Evolutionary conservation across 139 green algal species (phyloP), one percentile per base, ranked within the genome.

Genomic region (Axilococcus clingmanii): DNA sequence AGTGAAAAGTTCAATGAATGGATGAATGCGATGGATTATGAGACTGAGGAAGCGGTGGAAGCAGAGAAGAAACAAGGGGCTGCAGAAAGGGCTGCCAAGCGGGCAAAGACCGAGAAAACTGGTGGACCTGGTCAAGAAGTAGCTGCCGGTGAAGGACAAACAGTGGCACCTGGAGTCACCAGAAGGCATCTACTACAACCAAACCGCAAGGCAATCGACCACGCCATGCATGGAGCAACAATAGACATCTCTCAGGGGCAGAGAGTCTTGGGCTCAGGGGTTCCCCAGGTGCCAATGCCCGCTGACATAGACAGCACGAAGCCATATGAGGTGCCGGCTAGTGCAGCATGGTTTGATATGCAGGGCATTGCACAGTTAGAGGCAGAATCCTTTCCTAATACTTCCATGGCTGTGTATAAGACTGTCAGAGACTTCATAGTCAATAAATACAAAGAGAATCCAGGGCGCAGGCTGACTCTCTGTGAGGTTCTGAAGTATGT

Each of bases 21-120:
- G 86, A 93, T 93, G 83, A 91, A 94, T 60, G 72, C 74, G 0
- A 59, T 60, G 4, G 85, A 94, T 51, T 94, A 94, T 40, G 75
- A 83, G 38, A 80, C 75, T 8, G 64, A 74, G 44, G 71, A 74
- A 23, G 71, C 61, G 2, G 41, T 41, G 4, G 65, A 67, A 1
- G 69, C 76, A 44, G 63, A 76, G 33, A 69, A 78, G 52, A 31
- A 14, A 4, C n/a, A 40, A 29, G 12, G 29, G 40, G n/a, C 19
- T 29, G 40, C 40, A 7, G n/a, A 48, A 9, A 22, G 19, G 20
- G 29, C 27, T 15, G 40, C n/a, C 19, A 50, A 32, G 51, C 41
- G 30, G 42, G 34, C 12, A 30, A 55, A 52, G 30, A 70, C 37
- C 37, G 55, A 31, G 36, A 42, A 31, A 28, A 43, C 22, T 0